Evolutionary conservation across 148 eudicot genomes (phyloP).

Genomic region (Amaranthus hypochondriacus): DNA sequence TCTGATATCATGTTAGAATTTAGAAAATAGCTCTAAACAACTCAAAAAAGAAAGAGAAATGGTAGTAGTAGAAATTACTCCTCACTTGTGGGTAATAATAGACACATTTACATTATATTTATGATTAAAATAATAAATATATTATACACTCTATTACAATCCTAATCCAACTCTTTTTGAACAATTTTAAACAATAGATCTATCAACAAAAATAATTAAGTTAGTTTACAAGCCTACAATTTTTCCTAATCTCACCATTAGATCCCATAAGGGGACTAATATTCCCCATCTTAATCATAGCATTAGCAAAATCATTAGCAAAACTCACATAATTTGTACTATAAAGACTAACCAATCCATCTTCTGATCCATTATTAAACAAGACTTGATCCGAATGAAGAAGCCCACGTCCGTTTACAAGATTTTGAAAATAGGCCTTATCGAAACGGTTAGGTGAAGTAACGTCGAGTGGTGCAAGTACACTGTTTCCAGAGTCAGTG

Average conservation of each 20-base stretch:
- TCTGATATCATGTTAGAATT: too few species aligned
- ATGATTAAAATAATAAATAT: too few species aligned
- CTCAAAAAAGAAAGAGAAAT: too few species aligned
- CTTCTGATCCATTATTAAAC: conserved; percentile 39
- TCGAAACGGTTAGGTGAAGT: conserved; percentile 22
- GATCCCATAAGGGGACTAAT: conserved; percentile 19
- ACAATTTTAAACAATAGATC: too few species aligned
- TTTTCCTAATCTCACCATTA: conserved; percentile 18
- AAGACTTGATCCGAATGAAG: conserved; percentile 49
- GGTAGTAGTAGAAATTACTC: too few species aligned
- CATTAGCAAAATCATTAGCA: conserved; percentile 21
- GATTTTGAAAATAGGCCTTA: conserved; percentile 29
- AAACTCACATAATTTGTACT: background rate
- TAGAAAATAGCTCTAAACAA: too few species aligned
- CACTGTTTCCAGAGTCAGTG: conserved; percentile 24
- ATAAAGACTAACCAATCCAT: conserved; percentile 22
- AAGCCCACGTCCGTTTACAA: conserved; percentile 27
- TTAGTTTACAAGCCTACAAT: conserved; percentile 14
- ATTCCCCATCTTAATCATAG: conserved; percentile 24
- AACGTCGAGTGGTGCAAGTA: conserved; percentile 30
- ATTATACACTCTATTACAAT: too few species aligned
- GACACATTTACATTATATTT: too few species aligned
- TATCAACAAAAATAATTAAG: too few species aligned
- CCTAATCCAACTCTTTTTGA: too few species aligned
- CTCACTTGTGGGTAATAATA: too few species aligned